These are phyloP conservation scores for Ustilago curta DNA, from an alignment of 1,284 basidiomycete genomes.

Conservation along the genomic window DNA sequence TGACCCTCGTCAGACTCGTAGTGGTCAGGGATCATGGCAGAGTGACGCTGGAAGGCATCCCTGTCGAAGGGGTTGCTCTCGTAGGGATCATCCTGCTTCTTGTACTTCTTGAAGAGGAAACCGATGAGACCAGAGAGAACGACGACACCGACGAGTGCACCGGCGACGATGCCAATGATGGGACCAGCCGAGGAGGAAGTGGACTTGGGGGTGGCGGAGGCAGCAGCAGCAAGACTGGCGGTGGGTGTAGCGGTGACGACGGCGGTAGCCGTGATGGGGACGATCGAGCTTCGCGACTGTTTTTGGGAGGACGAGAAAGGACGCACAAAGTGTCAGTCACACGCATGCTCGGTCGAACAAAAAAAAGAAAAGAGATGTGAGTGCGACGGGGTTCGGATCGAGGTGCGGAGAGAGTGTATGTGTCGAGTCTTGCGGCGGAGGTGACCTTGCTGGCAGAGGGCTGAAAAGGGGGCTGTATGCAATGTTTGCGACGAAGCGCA, in stretches of 20 bases:
- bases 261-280: slow-evolving; percentile 44
- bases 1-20: slow-evolving; percentile 62
- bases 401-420: slow-evolving; percentile 7
- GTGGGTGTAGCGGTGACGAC: slow-evolving; percentile 50
- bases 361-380: slow-evolving; percentile 37
- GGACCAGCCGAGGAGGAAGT: slow-evolving; percentile 56
- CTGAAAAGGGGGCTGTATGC: slow-evolving; percentile 7
- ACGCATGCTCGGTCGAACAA: slow-evolving; percentile 1
- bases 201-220: slow-evolving; percentile 34
- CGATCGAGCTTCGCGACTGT: slow-evolving; percentile 30
- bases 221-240: slow-evolving; percentile 15
- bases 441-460: not conserved
- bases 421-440: slow-evolving; percentile 13
- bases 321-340: slow-evolving; percentile 10
- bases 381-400: slow-evolving; percentile 9
- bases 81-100: slow-evolving; percentile 63
- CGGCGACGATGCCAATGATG: slow-evolving; percentile 70
- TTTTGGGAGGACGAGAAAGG: not conserved
- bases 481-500: slow-evolving; percentile 35
- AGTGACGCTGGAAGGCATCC: slow-evolving; percentile 67
- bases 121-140: slow-evolving; percentile 66
- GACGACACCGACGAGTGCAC: slow-evolving; percentile 67
- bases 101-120: slow-evolving; percentile 67
- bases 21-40: slow-evolving; percentile 67
- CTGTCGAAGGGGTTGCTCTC: slow-evolving; percentile 67